Conservation (phyloP, 2,329 filamentous ascomycete species). For the Colletotrichum gigasporum region DNA sequence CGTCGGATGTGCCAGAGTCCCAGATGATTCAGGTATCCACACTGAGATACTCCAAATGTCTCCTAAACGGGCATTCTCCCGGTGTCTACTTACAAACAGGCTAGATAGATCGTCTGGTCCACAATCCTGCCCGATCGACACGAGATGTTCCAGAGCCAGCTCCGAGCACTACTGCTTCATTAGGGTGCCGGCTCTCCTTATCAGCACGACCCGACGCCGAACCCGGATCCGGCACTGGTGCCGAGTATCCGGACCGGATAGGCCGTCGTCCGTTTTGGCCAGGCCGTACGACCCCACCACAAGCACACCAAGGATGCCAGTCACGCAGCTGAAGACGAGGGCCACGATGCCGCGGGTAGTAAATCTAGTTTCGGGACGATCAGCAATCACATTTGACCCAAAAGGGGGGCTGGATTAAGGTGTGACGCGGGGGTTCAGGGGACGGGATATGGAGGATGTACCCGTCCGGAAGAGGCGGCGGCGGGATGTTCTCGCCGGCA, state of each 20-base stretch:
- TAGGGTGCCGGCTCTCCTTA: background rate
- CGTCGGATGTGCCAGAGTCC: too few relatives aligned
- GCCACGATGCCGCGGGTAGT: constrained; percentile 77
- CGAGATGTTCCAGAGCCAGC: background rate
- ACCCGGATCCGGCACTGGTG: background rate
- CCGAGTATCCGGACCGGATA: background rate
- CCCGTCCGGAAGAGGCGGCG: constrained; percentile 69
- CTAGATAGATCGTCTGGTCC: too few relatives aligned
- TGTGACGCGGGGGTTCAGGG: too few relatives aligned
- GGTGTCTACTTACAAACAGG: too few relatives aligned
- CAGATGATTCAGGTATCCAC: too few relatives aligned
- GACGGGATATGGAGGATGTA: constrained; percentile 36
- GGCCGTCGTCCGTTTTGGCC: constrained; percentile 34
- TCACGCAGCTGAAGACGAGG: constrained; percentile 75
- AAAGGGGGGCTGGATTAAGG: background rate
- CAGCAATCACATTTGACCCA: too few relatives aligned
- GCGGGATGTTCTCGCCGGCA: constrained; percentile 65
- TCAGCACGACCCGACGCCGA: background rate
- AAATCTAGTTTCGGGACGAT: constrained; percentile 64
- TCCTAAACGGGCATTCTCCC: too few relatives aligned
- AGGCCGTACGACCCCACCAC: constrained; percentile 75
- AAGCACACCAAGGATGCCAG: constrained; percentile 73
- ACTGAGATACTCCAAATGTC: too few relatives aligned
- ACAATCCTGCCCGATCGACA: background rate
- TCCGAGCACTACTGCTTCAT: constrained; percentile 10